These are phyloP conservation scores for Manihot esculenta DNA, from an alignment of 441 rosid species.

Conservation along the genomic window DNA sequence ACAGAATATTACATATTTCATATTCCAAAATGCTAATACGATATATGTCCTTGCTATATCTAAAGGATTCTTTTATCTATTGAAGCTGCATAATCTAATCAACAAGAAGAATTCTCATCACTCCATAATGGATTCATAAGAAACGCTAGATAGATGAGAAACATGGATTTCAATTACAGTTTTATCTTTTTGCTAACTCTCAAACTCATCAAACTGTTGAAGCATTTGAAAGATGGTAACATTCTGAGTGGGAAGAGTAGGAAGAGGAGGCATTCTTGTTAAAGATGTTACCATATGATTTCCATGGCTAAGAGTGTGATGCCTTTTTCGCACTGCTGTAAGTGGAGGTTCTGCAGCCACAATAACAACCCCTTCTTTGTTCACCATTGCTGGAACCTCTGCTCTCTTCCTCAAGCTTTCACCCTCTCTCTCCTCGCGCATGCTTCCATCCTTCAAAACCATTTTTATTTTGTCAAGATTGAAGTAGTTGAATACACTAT, in stretches of 20 bases:
- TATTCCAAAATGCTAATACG: conserved; percentile 15
- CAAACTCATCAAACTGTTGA: conserved; percentile 51
- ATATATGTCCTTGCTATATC: conserved; percentile 6
- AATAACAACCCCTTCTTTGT: conserved; percentile 25
- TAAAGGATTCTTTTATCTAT: not conserved
- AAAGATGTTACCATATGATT: conserved; percentile 31
- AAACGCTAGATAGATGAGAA: conserved; percentile 14
- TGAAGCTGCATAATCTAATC: conserved; percentile 3
- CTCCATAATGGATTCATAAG: not conserved
- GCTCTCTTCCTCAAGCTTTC: conserved; percentile 43
- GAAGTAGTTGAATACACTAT: not conserved
- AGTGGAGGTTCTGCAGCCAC: conserved; percentile 38
- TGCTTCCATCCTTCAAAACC: conserved; percentile 30
- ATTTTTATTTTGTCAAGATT: too few relatives aligned
- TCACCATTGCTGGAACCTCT: conserved; percentile 33
- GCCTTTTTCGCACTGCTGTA: conserved; percentile 75
- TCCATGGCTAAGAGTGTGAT: conserved; percentile 53
- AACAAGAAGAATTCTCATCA: conserved; percentile 4
- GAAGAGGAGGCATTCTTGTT: conserved; percentile 41
- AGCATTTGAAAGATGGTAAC: conserved; percentile 58
- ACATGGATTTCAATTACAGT: not conserved
- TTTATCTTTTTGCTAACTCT: conserved; percentile 25
- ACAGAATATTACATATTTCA: conserved; percentile 15
- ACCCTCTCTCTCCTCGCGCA: conserved; percentile 25
- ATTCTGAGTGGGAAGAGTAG: conserved; percentile 35